These are phyloP conservation scores for Penicillium brevicompactum DNA, from an alignment of 2,329 filamentous ascomycete species.

Conservation along the genomic window DNA sequence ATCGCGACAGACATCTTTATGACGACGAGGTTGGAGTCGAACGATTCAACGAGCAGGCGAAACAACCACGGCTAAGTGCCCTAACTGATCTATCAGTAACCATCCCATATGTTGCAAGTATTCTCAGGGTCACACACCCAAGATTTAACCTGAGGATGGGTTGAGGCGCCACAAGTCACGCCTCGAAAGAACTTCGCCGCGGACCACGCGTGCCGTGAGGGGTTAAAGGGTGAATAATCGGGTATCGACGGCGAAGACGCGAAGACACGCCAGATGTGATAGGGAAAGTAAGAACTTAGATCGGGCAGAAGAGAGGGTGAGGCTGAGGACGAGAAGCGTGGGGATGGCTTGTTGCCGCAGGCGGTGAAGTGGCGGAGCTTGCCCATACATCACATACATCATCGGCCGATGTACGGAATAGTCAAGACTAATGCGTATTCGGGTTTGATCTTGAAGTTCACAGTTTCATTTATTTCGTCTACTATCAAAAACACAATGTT, in stretches of 20 bases:
- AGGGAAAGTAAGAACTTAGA: slow-evolving; percentile 7
- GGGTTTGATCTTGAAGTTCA: too few relatives aligned
- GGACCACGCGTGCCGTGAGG: neutral
- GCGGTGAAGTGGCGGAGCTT: slow-evolving; percentile 25
- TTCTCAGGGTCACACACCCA: neutral
- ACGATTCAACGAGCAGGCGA: neutral
- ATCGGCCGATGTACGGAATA: neutral
- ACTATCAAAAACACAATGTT: too few relatives aligned
- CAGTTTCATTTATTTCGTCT: neutral
- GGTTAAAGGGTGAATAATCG: neutral
- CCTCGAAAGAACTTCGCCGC: slow-evolving; percentile 7
- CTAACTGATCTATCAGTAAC: neutral
- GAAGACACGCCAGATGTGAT: slow-evolving; percentile 1
- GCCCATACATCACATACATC: slow-evolving; percentile 5
- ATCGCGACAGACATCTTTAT: slow-evolving; percentile 40
- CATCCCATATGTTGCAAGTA: neutral
- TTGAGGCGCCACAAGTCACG: slow-evolving; percentile 21
- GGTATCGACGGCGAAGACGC: neutral
- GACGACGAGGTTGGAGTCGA: slow-evolving; percentile 6
- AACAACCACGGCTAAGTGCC: slow-evolving; percentile 6
- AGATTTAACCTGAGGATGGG: slow-evolving; percentile 3
- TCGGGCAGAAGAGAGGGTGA: slow-evolving; percentile 22
- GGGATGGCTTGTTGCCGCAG: slow-evolving; percentile 22
- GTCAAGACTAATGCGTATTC: too few relatives aligned
- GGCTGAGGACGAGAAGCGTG: slow-evolving; percentile 25